A percentile compares a stretch with the other conserved stretches of the same genome.
Conservation (phyloP, 176 grass and related monocot species). For the Dendrocalamus sinicus region DNA sequence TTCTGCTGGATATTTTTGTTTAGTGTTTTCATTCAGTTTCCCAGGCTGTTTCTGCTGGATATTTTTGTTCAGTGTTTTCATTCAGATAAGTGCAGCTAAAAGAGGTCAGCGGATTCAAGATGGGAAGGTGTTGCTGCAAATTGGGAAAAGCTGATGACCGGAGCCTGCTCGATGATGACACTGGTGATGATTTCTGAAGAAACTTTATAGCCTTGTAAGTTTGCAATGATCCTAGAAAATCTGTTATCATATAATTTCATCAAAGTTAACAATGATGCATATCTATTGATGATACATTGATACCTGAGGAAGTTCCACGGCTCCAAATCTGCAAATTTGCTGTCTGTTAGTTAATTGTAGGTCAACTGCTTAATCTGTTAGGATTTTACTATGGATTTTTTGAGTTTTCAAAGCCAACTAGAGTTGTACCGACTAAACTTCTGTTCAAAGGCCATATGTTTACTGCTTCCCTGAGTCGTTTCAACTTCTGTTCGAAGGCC, state of each 20-base stretch:
- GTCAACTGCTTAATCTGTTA: not conserved
- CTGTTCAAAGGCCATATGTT: not conserved
- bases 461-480: too few species aligned
- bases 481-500: not conserved
- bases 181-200: not conserved
- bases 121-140: not conserved
- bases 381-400: not conserved
- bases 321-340: not conserved
- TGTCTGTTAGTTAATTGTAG: not conserved
- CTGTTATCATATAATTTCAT: slow-evolving; percentile 3
- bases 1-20: not conserved
- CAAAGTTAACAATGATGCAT: not conserved
- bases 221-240: not conserved
- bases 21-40: not conserved
- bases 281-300: not conserved
- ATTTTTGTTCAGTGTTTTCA: not conserved
- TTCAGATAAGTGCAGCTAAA: not conserved
- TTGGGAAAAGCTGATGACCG: not conserved
- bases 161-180: not conserved
- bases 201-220: not conserved
- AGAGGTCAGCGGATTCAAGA: not conserved
- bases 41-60: not conserved
- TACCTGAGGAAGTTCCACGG: not conserved
- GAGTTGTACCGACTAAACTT: not conserved
- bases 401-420: not conserved